Percentiles rank a stretch among this genome's conserved stretches.
Evolutionary conservation across 768 basidiomycete species (phyloP).

Genomic region (Trametes cubensis): DNA sequence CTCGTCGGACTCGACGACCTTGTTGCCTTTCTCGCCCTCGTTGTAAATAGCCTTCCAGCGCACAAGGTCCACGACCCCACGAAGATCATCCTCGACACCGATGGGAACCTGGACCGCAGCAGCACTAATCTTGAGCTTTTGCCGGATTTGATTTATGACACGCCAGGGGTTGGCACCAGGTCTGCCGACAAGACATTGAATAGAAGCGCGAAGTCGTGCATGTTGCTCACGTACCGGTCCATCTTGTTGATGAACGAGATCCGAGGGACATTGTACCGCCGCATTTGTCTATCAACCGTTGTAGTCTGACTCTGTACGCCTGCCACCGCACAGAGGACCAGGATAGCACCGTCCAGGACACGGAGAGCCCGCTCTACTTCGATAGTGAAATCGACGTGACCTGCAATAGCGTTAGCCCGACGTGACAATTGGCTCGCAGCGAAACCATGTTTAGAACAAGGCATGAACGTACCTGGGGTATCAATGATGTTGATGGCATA

Average conservation of each 20-base stretch:
- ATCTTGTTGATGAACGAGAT: conserved; percentile 99
- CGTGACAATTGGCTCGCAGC: neutral
- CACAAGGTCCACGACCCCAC: conserved; percentile 92
- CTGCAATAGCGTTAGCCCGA: conserved; percentile 41
- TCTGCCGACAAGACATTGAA: conserved; percentile 41
- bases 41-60: conserved; percentile 95
- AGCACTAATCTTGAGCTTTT: conserved; percentile 89
- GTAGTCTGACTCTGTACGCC: conserved; percentile 99
- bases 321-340: conserved; percentile 96
- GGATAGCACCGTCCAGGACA: conserved; percentile 93
- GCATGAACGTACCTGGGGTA: conserved; percentile 72
- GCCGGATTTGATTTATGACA: conserved; percentile 87
- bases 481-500: conserved; percentile 98
- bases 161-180: conserved; percentile 98
- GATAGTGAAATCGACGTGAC: conserved; percentile 99
- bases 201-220: neutral
- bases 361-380: conserved; percentile 97
- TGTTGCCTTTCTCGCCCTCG: conserved; percentile 86
- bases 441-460: too few relatives aligned
- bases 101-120: conserved; percentile 97
- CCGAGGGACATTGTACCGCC: conserved; percentile 92
- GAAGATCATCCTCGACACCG: conserved; percentile 83
- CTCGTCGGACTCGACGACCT: conserved; percentile 81
- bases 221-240: conserved; percentile 68
- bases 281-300: conserved; percentile 98